Conservation (phyloP, 257 asterid genomes). For the Primulina huaijiensis region DNA sequence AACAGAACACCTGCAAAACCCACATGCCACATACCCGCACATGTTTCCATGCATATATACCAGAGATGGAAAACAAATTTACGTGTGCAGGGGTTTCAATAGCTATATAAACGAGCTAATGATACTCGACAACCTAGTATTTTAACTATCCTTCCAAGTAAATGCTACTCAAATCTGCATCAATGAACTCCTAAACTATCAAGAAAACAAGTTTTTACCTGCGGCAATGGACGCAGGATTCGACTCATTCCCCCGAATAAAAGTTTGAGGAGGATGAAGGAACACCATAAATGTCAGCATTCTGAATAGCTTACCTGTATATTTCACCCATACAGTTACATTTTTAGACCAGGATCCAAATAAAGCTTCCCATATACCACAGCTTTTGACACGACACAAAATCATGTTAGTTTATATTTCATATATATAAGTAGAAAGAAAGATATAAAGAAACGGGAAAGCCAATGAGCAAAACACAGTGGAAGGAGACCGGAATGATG, state of each 20-base stretch:
- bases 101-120: neutral
- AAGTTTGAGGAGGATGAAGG: neutral
- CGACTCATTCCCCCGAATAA: neutral
- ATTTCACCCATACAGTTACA: conserved; percentile 22
- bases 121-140: neutral
- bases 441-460: neutral
- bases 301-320: conserved; percentile 19
- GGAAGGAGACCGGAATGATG: neutral
- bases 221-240: neutral
- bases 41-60: no score
- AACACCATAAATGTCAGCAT: neutral
- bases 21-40: no score
- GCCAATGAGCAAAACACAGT: neutral
- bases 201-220: neutral
- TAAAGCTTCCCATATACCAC: conserved; percentile 25
- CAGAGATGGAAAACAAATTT: no score
- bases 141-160: neutral
- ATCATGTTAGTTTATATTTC: neutral
- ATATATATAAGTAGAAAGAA: neutral
- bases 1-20: no score
- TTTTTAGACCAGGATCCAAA: conserved; percentile 27
- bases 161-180: neutral
- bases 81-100: neutral
- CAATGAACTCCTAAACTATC: neutral
- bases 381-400: conserved; percentile 23